Evolutionary conservation across 495 filamentous ascomycete species (phyloP).

Genomic region (Achaetomiella virescens): DNA sequence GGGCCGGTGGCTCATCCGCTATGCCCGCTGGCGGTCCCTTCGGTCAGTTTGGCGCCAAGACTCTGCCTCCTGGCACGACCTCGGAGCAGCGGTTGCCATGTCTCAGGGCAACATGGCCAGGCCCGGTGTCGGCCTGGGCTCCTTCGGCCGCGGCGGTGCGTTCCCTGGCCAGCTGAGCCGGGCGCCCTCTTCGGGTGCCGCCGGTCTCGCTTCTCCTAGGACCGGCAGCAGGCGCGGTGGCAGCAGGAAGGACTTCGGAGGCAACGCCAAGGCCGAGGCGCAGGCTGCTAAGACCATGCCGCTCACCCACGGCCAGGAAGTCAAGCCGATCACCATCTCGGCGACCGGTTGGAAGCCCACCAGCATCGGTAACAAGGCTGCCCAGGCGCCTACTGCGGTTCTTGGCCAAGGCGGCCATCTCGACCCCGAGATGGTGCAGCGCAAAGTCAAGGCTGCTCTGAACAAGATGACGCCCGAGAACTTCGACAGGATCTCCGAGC

Average conservation of each 20-base stretch:
- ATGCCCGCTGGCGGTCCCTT: constrained; percentile 51
- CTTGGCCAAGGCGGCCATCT: constrained; percentile 53
- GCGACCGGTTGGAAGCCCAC: constrained; percentile 84
- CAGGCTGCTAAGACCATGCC: constrained; percentile 78
- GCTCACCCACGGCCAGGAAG: constrained; percentile 68
- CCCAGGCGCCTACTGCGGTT: constrained; percentile 34
- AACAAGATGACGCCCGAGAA: constrained; percentile 99
- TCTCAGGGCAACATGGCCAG: constrained; percentile 36
- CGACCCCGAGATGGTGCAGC: constrained; percentile 88
- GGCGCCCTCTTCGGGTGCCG: constrained; percentile 42
- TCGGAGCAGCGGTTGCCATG: constrained; percentile 55
- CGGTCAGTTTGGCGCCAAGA: constrained; percentile 60
- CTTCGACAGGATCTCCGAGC: constrained; percentile 89
- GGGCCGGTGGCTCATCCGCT: constrained; percentile 34
- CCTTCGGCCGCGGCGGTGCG: constrained; percentile 47
- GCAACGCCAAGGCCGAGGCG: constrained; percentile 51
- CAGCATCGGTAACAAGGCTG: constrained; percentile 48
- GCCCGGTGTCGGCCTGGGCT: constrained; percentile 50
- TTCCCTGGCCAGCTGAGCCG: constrained; percentile 54
- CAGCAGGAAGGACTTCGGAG: constrained; percentile 49
- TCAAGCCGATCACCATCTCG: constrained; percentile 70
- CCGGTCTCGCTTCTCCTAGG: constrained; percentile 44
- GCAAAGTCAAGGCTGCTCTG: constrained; percentile 95
- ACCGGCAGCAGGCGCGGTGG: constrained; percentile 48
- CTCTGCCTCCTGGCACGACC: constrained; percentile 62